Base-by-base conservation (phyloP, 164 flowering plant genomes). In the Taxillus chinensis region DNA sequence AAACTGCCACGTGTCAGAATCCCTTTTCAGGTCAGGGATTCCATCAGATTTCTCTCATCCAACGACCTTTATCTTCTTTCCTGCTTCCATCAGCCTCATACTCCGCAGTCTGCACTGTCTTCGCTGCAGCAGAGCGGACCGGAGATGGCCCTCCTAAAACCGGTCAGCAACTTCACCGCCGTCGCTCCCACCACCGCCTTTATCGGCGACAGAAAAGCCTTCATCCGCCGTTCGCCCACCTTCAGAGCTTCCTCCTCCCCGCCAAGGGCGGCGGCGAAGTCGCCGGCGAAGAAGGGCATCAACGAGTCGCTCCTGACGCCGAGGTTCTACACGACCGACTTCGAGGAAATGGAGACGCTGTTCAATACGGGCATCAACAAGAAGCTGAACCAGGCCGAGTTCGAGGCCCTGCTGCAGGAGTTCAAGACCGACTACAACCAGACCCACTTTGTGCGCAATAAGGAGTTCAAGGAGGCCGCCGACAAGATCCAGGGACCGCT, bases 361-460 rank as follows among this genome's bases (percentile, higher is more conserved):
- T 93, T 93, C 86, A 93, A 93, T 78, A 75, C 89, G 5, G 89
- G 90, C 73, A 90, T 88, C 72, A 93, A 90, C 83, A 85, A 84
- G 89, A 85, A 90, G 62, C 66, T 93, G 56, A 88, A 90, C 69
- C 71, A 83, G 73, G 62, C 70, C 12, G 98, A 93, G 78, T 93
- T 93, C 45, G 90, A 82, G 64, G 96, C 98, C 0, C 71, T 92
- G 75, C 73, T 88, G 27, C 96, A 92, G 66, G 98, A 92, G 67
- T 92, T 92, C 78, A 92, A 86, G 79, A 90, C 97, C 8, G 98
- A 93, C 60, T 93, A 85, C 77, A 93, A 93, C 64, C 97, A 93
- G 84, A 93, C 93, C 61, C 98, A 93, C 67, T 93, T 93, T 57
- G 96, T 90, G 10, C 74, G 98, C 80, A 90, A 81, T 85, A 90